Evolutionary conservation across 2,329 filamentous ascomycete genomes (phyloP).

Genomic region (Colletotrichum zoysiae): DNA sequence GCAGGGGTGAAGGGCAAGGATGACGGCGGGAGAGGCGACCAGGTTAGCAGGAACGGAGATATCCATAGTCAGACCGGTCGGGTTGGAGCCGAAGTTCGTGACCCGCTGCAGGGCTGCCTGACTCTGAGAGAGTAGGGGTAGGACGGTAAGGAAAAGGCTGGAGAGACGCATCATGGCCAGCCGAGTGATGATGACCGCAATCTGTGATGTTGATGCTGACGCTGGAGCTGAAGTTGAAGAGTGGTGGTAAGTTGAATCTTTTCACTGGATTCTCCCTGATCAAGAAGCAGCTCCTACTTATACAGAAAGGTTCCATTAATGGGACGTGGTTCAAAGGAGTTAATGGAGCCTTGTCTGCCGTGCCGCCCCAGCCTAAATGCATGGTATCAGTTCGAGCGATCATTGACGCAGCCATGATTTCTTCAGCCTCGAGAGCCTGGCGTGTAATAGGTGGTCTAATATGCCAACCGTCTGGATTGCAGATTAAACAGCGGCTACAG

Average conservation of each 20-base stretch:
- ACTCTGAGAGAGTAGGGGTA: conserved; percentile 4
- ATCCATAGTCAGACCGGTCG: conserved; percentile 39
- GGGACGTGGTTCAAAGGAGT: neutral
- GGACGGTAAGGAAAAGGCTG: conserved; percentile 10
- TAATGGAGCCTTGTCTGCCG: neutral
- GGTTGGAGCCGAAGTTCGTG: conserved; percentile 39
- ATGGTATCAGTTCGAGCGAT: neutral
- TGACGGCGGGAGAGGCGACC: conserved; percentile 22
- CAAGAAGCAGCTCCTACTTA: neutral
- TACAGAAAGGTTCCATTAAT: neutral
- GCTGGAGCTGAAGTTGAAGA: neutral
- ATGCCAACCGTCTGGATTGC: neutral
- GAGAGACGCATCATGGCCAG: conserved; percentile 5
- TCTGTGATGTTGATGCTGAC: neutral
- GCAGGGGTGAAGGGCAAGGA: conserved; percentile 41
- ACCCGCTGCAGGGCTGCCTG: conserved; percentile 31
- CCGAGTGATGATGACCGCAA: no score
- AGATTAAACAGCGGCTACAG: no score
- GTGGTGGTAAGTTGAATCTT: neutral
- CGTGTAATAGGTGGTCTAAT: neutral
- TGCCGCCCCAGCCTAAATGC: conserved; percentile 4
- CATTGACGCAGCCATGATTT: neutral
- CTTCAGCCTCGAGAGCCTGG: neutral
- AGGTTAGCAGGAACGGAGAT: conserved; percentile 35
- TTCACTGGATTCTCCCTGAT: no score